A percentile compares a stretch with the other conserved stretches of the same genome.
Conservation (phyloP, 768 basidiomycete species). For the Brasilioporus rufonigricans region DNA sequence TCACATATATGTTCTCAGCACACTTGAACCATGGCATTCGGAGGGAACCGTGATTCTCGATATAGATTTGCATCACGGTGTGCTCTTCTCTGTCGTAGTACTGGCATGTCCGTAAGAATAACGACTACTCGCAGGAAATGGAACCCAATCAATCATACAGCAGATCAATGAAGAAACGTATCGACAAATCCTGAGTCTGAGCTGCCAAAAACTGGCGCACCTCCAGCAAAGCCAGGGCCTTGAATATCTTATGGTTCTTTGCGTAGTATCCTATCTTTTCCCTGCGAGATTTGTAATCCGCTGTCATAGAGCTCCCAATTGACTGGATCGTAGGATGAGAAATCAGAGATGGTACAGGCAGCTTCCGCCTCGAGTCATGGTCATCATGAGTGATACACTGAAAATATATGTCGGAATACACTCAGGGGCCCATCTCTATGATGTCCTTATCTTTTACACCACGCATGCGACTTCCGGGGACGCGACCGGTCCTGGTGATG, state of each 20-base stretch:
- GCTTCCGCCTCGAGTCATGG: slow-evolving; percentile 51
- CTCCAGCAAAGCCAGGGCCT: slow-evolving; percentile 41
- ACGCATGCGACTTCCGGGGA: slow-evolving; percentile 72
- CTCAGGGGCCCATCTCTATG: slow-evolving; percentile 10
- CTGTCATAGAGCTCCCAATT: background rate
- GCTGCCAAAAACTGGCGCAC: slow-evolving; percentile 22
- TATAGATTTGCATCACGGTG: slow-evolving; percentile 50
- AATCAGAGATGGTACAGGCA: slow-evolving; percentile 72
- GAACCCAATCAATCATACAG: slow-evolving; percentile 91
- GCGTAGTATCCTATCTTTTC: slow-evolving; percentile 92
- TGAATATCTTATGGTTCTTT: slow-evolving; percentile 86
- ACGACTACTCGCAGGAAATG: slow-evolving; percentile 60
- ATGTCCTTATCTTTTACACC: slow-evolving; percentile 68
- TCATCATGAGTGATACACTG: slow-evolving; percentile 14
- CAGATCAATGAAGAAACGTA: slow-evolving; percentile 88
- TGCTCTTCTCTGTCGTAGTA: background rate
- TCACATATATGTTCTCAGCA: slow-evolving; percentile 45
- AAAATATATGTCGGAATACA: slow-evolving; percentile 30
- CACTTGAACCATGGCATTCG: slow-evolving; percentile 77
- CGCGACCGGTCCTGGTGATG: slow-evolving; percentile 59
- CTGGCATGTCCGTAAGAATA: background rate
- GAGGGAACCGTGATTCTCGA: slow-evolving; percentile 84
- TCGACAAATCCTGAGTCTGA: slow-evolving; percentile 58
- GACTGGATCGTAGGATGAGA: slow-evolving; percentile 63
- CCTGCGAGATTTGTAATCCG: slow-evolving; percentile 68